Percentiles rank a stretch among this genome's conserved stretches.
phyloP scores from a whole-genome alignment of 2,329 filamentous ascomycete genomes.

The Colletotrichum sansevieriae region DNA sequence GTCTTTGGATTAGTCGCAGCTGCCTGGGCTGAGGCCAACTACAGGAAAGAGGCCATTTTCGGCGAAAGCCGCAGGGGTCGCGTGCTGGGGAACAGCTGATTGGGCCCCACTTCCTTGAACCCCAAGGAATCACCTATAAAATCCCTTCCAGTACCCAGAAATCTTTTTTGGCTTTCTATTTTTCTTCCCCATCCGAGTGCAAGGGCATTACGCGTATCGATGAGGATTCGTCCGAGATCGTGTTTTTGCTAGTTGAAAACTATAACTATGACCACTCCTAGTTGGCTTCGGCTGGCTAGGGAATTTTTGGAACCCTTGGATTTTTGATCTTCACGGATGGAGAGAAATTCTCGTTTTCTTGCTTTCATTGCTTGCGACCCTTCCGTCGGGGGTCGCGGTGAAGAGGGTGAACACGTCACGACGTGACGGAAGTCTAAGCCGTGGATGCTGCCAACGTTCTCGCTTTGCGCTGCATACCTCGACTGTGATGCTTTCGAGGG shows the following conservation, averaged over 20 bases:
- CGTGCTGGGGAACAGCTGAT: conserved; percentile 18
- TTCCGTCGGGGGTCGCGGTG: conserved; percentile 55
- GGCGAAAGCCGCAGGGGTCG: background rate
- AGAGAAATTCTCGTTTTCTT: conserved; percentile 37
- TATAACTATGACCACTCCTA: conserved; percentile 82
- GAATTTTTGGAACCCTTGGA: conserved; percentile 79
- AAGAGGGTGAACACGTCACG: conserved; percentile 58
- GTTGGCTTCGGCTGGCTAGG: conserved; percentile 76
- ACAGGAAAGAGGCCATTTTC: too few species aligned
- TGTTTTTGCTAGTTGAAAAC: conserved; percentile 94
- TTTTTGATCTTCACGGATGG: conserved; percentile 51
- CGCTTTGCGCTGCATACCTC: too few species aligned
- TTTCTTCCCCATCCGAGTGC: conserved; percentile 72
- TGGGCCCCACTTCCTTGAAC: conserved; percentile 8
- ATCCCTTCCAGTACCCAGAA: conserved; percentile 1
- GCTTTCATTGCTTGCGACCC: conserved; percentile 66
- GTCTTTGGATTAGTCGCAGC: background rate
- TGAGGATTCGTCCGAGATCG: conserved; percentile 90
- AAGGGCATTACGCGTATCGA: conserved; percentile 85
- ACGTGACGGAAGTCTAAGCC: too few species aligned
- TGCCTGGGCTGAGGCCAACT: background rate
- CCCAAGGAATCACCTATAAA: conserved; percentile 27
- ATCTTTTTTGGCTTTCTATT: conserved; percentile 46
- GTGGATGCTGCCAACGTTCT: too few species aligned
- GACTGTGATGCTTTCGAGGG: too few species aligned